Evolutionary conservation across 2,329 filamentous ascomycete genomes (phyloP), one percentile per base, ranked within the genome.

Genomic region (Claviceps sp.): DNA sequence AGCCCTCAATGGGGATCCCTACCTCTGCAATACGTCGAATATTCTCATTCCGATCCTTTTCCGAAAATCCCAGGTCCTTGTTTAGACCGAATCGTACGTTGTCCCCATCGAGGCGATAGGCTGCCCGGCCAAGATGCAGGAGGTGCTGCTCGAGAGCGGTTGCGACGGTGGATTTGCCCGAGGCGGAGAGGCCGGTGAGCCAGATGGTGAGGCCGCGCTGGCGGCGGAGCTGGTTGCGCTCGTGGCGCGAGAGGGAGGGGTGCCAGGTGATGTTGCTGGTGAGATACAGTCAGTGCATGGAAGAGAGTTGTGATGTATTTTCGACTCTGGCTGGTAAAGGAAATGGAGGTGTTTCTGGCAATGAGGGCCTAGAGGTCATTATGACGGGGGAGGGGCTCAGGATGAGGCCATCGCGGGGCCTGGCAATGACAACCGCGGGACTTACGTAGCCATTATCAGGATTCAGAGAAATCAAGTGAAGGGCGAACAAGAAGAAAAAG

Each of bases 61-160:
- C 91, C 57, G 82, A 86, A 76, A 97, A 98, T 16, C 91, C 91
- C 11, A 98, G 79, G 73, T 97, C 91, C 72, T 94, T 95, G 81
- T 97, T 98, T 59, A 98, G 78, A 16, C 93, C 93, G 73, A 97
- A 96, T 55, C 93, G 91, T 59, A 98, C 85, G 71, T 98, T 98
- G 79, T 98, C 93, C 63, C 91, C 93, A 71, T 98, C 93, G 34
- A 98, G 83, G 50, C 93, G 83, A 79, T 98, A 98, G 54, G 90
- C 86, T 52, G 84, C 75, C 49, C 93, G 74, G 44, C 84, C 85
- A 11, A 88, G 78, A 68, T 95, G 89, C 52, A 98, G 81, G 37
- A 98, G 83, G 69, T 96, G 89, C 74, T 96, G 91, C 76, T 98
- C 93, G 42, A 98, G 86, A 16, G 93, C 93, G 2, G 88, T 95